A percentile compares a stretch with the other conserved stretches of the same genome.
These are phyloP conservation scores for Trametes versicolor DNA, from an alignment of 1,284 basidiomycete genomes.

Conservation along the genomic window DNA sequence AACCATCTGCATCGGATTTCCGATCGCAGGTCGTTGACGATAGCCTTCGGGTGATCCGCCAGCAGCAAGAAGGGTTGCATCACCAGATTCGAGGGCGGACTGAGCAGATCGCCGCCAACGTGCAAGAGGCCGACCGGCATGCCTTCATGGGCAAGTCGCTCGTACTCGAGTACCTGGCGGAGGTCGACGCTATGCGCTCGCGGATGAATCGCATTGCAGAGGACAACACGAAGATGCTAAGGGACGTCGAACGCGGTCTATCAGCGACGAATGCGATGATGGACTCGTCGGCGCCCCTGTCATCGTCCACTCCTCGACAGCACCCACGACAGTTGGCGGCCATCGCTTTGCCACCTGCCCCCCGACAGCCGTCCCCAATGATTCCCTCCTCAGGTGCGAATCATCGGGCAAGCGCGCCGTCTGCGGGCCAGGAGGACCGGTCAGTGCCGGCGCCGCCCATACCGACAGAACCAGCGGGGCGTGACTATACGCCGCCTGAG, in stretches of 20 bases:
- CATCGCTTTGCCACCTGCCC: no score
- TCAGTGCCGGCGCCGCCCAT: no score
- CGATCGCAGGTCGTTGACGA: not conserved
- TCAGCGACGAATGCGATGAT: not conserved
- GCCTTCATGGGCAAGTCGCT: not conserved
- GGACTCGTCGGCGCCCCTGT: not conserved
- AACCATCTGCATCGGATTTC: not conserved
- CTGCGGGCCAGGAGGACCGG: no score
- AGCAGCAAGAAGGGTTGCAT: not conserved
- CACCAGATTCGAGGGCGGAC: not conserved
- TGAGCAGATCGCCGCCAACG: not conserved
- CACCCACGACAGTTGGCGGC: not conserved
- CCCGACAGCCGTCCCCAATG: no score
- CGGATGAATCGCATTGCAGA: not conserved
- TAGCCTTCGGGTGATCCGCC: not conserved
- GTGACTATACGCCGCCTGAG: no score
- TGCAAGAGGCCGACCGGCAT: not conserved
- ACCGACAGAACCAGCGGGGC: no score
- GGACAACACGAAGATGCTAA: not conserved
- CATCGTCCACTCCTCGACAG: not conserved
- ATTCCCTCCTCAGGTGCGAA: no score
- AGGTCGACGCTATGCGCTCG: not conserved
- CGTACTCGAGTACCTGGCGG: not conserved
- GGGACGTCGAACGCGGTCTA: not conserved
- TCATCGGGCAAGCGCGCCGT: no score